Evolutionary conservation across 345 rosid genomes (phyloP).

Genomic region (Acer campestre): DNA sequence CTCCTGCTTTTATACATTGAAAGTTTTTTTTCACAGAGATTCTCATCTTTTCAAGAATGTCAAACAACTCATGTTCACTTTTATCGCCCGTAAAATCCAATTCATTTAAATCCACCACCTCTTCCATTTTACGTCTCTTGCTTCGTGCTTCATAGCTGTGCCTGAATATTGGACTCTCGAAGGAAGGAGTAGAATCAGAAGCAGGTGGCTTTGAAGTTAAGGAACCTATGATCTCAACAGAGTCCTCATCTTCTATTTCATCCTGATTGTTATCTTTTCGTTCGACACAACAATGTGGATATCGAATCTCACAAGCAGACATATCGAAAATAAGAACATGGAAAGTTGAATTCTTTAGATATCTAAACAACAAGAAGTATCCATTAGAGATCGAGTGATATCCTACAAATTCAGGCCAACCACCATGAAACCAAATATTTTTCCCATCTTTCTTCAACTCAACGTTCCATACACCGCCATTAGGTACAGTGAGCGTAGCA

Average conservation of each 20-base stretch:
- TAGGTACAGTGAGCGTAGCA: constrained; percentile 28
- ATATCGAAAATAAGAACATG: constrained; percentile 35
- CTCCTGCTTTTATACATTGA: not conserved
- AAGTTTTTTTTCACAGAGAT: not conserved
- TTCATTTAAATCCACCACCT: not conserved
- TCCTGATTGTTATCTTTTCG: no score
- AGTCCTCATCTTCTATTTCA: not conserved
- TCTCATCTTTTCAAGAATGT: not conserved
- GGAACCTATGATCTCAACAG: not conserved
- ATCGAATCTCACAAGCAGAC: constrained; percentile 41
- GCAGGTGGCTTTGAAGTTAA: not conserved
- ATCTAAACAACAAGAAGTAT: constrained; percentile 37
- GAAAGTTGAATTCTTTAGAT: constrained; percentile 40
- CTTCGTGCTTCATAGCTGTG: not conserved
- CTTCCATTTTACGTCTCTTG: constrained; percentile 20
- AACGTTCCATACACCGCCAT: constrained; percentile 34
- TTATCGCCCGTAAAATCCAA: no score
- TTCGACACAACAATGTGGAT: constrained; percentile 14
- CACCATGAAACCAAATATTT: constrained; percentile 37
- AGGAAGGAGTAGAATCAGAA: not conserved
- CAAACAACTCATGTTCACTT: not conserved
- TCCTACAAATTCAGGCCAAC: constrained; percentile 40
- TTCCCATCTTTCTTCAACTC: constrained; percentile 26
- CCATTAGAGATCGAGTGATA: constrained; percentile 34
- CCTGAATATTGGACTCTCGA: not conserved